Evolutionary conservation across 2,329 filamentous ascomycete species (phyloP).

Genomic region (Nemania serpens): DNA sequence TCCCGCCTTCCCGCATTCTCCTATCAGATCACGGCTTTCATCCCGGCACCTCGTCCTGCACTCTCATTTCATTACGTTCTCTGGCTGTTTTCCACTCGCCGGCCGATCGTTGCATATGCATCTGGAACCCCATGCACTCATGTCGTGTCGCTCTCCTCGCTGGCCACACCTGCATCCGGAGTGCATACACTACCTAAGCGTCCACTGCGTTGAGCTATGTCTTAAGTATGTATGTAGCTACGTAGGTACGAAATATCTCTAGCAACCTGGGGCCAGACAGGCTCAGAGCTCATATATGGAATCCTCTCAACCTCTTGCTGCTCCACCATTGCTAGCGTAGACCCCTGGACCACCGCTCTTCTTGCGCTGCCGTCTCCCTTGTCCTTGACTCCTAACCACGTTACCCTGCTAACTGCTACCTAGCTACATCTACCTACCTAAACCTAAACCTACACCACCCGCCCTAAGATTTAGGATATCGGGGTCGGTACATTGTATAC

Average conservation of each 20-base stretch:
- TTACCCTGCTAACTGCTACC: not conserved
- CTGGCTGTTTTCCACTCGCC: slow-evolving; percentile 31
- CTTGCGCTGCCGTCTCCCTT: slow-evolving; percentile 31
- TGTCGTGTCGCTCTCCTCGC: slow-evolving; percentile 42
- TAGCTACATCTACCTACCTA: not conserved
- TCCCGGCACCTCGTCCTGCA: slow-evolving; percentile 27
- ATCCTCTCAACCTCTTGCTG: slow-evolving; percentile 23
- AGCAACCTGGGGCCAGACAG: no score
- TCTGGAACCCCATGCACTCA: slow-evolving; percentile 31
- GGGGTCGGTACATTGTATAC: no score
- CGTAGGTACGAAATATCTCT: no score
- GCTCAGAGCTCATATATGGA: slow-evolving; percentile 15
- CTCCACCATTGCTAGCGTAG: slow-evolving; percentile 26
- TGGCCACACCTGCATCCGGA: slow-evolving; percentile 41
- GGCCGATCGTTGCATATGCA: slow-evolving; percentile 46
- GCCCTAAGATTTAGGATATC: no score
- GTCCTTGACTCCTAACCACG: slow-evolving; percentile 22
- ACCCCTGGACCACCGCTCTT: slow-evolving; percentile 19
- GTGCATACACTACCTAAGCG: slow-evolving; percentile 40
- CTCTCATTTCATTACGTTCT: not conserved
- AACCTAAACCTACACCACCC: not conserved
- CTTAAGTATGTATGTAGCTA: no score
- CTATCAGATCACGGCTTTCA: slow-evolving; percentile 33
- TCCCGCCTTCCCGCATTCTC: slow-evolving; percentile 20
- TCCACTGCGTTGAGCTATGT: slow-evolving; percentile 11